Conservation (phyloP, 208 protist genomes). For the Angomonas deanei region DNA sequence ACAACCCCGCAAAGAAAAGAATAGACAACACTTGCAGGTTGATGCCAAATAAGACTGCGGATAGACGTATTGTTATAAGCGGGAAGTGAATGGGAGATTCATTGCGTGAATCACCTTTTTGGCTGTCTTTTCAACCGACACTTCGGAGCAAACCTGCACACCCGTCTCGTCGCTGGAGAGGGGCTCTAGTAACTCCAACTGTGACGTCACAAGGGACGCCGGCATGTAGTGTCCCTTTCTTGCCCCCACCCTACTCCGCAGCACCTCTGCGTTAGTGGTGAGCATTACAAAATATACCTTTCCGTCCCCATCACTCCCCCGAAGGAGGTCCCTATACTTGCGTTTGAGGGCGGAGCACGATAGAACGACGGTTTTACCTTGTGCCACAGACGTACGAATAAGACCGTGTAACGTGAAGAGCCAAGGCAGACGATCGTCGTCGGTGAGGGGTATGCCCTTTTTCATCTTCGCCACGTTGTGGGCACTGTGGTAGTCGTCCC, state of each 20-base stretch:
- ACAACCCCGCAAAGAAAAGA: neutral
- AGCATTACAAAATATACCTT: slow-evolving; percentile 49
- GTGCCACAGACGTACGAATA: slow-evolving; percentile 12
- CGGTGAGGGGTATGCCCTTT: slow-evolving; percentile 46
- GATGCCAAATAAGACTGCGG: too few relatives aligned
- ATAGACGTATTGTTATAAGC: too few relatives aligned
- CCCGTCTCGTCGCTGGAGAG: slow-evolving; percentile 32
- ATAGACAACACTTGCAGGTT: too few relatives aligned
- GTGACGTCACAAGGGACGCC: slow-evolving; percentile 40
- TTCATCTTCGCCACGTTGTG: slow-evolving; percentile 64
- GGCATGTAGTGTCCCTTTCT: slow-evolving; percentile 68
- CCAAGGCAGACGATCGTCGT: slow-evolving; percentile 75
- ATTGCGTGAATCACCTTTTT: too few relatives aligned
- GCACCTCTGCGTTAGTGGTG: slow-evolving; percentile 12
- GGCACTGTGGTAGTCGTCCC: slow-evolving; percentile 60
- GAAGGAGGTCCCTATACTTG: slow-evolving; percentile 52
- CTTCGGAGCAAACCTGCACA: too few relatives aligned
- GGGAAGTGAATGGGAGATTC: neutral
- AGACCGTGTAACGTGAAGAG: slow-evolving; percentile 36
- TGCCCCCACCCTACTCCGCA: slow-evolving; percentile 26
- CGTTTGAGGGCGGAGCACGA: slow-evolving; percentile 60
- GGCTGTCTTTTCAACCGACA: too few relatives aligned
- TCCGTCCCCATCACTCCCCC: neutral
- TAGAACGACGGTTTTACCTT: slow-evolving; percentile 32
- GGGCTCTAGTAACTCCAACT: slow-evolving; percentile 47